Conservation (phyloP, 352 stramenopile genomes). For the Pythium dissotocum region DNA sequence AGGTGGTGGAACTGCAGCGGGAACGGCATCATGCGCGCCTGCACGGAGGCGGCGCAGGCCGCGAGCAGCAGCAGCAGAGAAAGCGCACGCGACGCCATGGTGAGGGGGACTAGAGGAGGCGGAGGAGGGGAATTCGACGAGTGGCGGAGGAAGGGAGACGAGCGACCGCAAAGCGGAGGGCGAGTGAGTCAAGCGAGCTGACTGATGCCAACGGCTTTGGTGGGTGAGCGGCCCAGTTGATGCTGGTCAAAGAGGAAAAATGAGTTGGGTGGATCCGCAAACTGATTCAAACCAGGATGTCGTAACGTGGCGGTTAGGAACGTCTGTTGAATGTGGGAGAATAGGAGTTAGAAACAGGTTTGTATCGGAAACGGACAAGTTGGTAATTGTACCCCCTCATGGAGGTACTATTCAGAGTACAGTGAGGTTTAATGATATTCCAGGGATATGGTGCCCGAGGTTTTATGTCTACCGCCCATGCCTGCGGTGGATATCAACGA, state of each 20-base stretch:
- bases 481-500: slow-evolving; percentile 2
- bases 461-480: neutral
- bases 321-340: too few relatives aligned
- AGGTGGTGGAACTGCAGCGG: slow-evolving; percentile 8
- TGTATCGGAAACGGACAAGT: too few relatives aligned
- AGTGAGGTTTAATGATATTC: neutral
- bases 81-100: slow-evolving; percentile 7
- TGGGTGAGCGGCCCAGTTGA: too few relatives aligned
- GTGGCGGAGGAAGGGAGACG: neutral
- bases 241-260: too few relatives aligned
- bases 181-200: too few relatives aligned
- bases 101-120: neutral
- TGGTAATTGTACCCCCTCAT: neutral
- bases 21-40: slow-evolving; percentile 21
- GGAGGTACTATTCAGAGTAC: neutral
- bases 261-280: too few relatives aligned
- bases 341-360: too few relatives aligned
- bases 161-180: too few relatives aligned
- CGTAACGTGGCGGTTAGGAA: too few relatives aligned
- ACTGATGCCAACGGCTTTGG: too few relatives aligned
- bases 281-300: too few relatives aligned
- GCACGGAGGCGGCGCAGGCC: slow-evolving; percentile 7
- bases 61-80: slow-evolving; percentile 11
- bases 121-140: neutral
- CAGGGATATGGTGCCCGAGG: neutral